Evolutionary conservation across 768 basidiomycete genomes (phyloP), one percentile per base, ranked within the genome.

Genomic region (Podaxis sp.): DNA sequence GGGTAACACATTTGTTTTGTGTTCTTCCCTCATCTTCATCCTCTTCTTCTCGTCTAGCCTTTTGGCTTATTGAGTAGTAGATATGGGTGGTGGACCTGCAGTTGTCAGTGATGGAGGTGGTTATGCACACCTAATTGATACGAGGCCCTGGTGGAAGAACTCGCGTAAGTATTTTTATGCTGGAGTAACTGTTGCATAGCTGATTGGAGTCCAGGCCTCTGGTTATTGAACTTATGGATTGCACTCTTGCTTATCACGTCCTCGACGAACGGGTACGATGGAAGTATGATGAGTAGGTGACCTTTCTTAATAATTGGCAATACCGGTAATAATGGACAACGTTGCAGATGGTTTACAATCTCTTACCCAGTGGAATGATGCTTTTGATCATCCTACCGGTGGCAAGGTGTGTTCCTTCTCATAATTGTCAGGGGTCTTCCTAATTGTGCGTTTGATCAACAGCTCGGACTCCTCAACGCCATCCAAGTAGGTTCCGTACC

Each of bases 141-240:
- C 70, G 17, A 72, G 78, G 68, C 83, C 73, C 64, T 87, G 85
- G 86, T 85, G 82, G 73, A 87, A 83, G 69, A 87, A 86, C 73
- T 74, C 67, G 64, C 77, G 84, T 84, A 55, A 40, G 77, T 64
- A 8, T 19, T 19, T 5, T 17, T 27, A 27, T 27, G 11, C 33
- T 5, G 4, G 17, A 29, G 12, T 3, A 6, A 12, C 2, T 33
- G 3, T 27, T 15, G 9, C 19, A 24, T 33, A 12, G 27, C 9
- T 58, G 25, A 58, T 15, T 22, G n/a, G 46, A 6, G 22, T 8
- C 3, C 37, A 71, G 84, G 85, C 27, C 66, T 86, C 27, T 76
- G 86, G 38, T 22, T 66, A 41, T 77, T 87, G 61, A 80, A 88
- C 64, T 74, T 75, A 8, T 88, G 87, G 84, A 82, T 87, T 55